Base-by-base conservation (phyloP, 805 yeast genomes). In the Wickerhamiella domercqiae region DNA sequence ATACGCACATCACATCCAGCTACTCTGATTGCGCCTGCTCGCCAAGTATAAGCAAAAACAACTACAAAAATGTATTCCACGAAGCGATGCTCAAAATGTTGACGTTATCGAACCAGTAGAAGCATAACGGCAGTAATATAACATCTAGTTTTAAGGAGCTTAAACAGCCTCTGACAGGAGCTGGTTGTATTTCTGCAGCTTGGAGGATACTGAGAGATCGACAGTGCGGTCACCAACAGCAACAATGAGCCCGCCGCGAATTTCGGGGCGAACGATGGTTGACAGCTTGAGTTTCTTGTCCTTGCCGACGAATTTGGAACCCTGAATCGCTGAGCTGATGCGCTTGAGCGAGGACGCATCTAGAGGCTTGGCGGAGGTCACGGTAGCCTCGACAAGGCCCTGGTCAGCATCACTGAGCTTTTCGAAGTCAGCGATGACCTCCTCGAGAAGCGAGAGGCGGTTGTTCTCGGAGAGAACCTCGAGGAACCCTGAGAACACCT, bases 181-280 rank as follows among this genome's bases (percentile, higher is more conserved):
- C 63, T 79, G 74, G 79, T 90, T 90, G 64, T 86, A 76, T 67
- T 73, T 83, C 60, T 80, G 68, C 58, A 90, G 74, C 71, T 78
- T 84, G 57, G 80, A 62, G 43, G 86, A 69, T 50, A 90, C 73
- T 42, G 93, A 78, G 61, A 87, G 71, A 66, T 90, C 98, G 53
- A 84, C 94, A 46, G 97, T 86, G 64, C 78, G 82, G 68, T 87
- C 98, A 56, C 87, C 95, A 53, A 90, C 82, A 65, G 86, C 94
- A 43, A 90, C 94, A 51, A 90, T 67, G 60, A 90, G 73, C 54
- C 98, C 98, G 57, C 98, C 98, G 60, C 81, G 70, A 58, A 90
- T 81, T 48, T 79, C 90, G 47, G 94, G 82, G 67, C 83, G 75
- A 46, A 87, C 80, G 47, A 68, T 68, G 70, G 84, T 87, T 51